phyloP scores from a whole-genome alignment of 2,329 filamentous ascomycete species.

The Pseudogymnoascus sp. region DNA sequence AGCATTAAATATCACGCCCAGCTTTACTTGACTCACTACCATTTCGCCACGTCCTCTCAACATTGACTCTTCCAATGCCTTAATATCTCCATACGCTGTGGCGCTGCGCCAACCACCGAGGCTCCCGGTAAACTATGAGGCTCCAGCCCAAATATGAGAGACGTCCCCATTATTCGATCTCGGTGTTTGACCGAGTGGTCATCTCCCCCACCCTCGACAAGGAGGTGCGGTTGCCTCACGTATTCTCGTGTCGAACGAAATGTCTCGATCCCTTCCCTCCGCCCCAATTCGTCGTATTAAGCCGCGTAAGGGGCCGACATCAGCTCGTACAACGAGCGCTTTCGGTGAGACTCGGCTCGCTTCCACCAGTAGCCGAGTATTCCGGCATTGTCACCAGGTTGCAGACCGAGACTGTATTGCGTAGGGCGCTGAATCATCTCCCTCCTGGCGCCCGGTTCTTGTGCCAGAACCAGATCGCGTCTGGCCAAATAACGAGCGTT shows the following conservation, averaged over 20 bases:
- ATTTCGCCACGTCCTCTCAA: background rate
- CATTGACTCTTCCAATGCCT: background rate
- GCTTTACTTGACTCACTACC: background rate
- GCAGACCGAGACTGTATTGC: background rate
- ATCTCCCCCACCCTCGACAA: background rate
- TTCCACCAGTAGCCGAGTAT: background rate
- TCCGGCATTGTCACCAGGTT: background rate
- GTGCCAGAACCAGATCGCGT: background rate
- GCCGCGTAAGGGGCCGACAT: background rate
- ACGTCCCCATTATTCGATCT: background rate
- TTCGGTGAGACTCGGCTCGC: background rate
- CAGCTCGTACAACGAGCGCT: background rate
- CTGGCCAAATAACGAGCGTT: background rate
- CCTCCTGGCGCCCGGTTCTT: background rate
- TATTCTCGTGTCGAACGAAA: background rate
- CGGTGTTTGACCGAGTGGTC: background rate
- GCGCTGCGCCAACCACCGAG: background rate
- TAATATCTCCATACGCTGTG: background rate
- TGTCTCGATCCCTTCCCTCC: background rate
- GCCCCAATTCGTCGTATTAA: background rate
- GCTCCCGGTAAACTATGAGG: background rate
- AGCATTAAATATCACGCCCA: background rate
- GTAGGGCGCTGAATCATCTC: background rate
- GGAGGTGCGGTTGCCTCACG: background rate
- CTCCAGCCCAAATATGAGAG: background rate